Percentiles rank a stretch among this genome's conserved stretches.
These are phyloP conservation scores for Aspergillus vadensis DNA, from an alignment of 2,329 filamentous ascomycete genomes.

Conservation along the genomic window DNA sequence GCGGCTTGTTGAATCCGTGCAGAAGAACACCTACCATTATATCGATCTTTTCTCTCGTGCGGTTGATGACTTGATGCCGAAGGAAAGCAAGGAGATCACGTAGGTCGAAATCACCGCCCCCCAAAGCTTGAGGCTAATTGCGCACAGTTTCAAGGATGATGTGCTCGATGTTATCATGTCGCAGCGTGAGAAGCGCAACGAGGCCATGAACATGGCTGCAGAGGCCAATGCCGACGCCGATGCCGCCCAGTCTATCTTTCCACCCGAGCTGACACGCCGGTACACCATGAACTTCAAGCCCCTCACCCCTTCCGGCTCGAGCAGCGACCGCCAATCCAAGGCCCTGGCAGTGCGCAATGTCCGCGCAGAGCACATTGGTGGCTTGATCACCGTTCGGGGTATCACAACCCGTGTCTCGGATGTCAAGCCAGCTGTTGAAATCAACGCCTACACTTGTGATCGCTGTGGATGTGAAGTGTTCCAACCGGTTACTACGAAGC, in stretches of 20 bases:
- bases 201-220: conserved; percentile 68
- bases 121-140: conserved; percentile 22
- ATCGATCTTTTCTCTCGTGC: conserved; percentile 88
- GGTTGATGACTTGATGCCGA: conserved; percentile 82
- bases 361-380: conserved; percentile 86
- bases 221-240: conserved; percentile 67
- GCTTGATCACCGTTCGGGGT: conserved; percentile 89
- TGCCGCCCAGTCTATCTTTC: conserved; percentile 75
- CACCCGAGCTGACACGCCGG: conserved; percentile 84
- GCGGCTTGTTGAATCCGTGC: conserved; percentile 72
- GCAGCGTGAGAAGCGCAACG: conserved; percentile 83
- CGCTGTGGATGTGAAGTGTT: conserved; percentile 96
- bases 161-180: conserved; percentile 96
- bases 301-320: conserved; percentile 69
- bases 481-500: conserved; percentile 88
- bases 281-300: conserved; percentile 98
- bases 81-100: conserved; percentile 74
- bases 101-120: conserved; percentile 46
- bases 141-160: conserved; percentile 87
- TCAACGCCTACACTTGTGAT: conserved; percentile 97
- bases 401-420: conserved; percentile 96
- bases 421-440: conserved; percentile 95
- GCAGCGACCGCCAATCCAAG: conserved; percentile 60
- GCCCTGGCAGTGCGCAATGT: conserved; percentile 90
- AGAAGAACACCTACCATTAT: conserved; percentile 91